Base-by-base conservation (phyloP, 768 basidiomycete species). In the Termitomyces sp. region DNA sequence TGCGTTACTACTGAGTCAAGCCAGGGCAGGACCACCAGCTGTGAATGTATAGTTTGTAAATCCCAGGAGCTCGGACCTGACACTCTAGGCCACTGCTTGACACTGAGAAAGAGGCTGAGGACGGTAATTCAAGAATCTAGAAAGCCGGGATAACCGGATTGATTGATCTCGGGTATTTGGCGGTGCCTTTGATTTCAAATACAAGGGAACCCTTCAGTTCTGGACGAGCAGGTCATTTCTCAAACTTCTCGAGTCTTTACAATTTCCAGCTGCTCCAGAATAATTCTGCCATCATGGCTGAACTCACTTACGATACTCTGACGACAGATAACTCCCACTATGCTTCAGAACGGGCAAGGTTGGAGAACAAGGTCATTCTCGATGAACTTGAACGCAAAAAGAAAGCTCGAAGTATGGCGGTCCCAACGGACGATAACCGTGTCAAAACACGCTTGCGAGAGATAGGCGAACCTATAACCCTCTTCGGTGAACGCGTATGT, bases 301-400 rank as follows among this genome's bases (percentile, higher is more conserved):
- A 90, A 62, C 79, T 90, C 59, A 89, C 89, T 0, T 80, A 84
- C 58, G 90, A 92, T 62, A 87, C 81, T 3, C 80, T 92, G 42
- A 76, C 83, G 62, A 89, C 92, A 72, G 90, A 92, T 79, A 87
- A 85, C 9, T 85, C 84, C 68, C 89, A 88, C 65, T 67, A 83
- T 21, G 85, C 87, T 58, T 81, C 88, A 11, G 90, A 92, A 61
- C 75, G 90, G 41, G 90, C 89, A 56, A 79, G 84, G 63, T 69
- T 85, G 51, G 90, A 92, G 71, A 92, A 94, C 76, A 86, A 89
- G 66, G 88, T 89, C 62, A 85, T 98, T 53, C 79, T 98, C 46
- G 91, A 93, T 68, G 95, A 97, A 72, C 85, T 99, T n/a, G 97
- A 99, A 69, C 83, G 95, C 62, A 97, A 96, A 81, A 97, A 97